Evolutionary conservation across 306 rosid species (phyloP).

Genomic region (Rosa persica): DNA sequence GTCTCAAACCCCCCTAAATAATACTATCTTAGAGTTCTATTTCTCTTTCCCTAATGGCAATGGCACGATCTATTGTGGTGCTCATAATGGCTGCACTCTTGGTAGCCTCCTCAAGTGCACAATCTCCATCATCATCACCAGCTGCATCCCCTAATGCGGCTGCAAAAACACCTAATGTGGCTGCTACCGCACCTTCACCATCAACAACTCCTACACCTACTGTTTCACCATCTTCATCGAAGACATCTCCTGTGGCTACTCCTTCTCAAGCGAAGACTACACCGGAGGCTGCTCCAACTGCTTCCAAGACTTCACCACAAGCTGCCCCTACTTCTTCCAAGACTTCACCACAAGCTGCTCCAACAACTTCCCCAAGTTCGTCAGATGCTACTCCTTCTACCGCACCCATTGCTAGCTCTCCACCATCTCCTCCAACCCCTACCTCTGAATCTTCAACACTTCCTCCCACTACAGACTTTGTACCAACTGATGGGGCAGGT

Average conservation of each 20-base stretch:
- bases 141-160: slow-evolving; percentile 8
- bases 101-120: slow-evolving; percentile 18
- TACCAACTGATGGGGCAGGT: too few species aligned
- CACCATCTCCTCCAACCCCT: slow-evolving; percentile 23
- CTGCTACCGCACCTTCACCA: neutral
- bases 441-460: neutral
- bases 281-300: slow-evolving; percentile 20
- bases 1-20: neutral
- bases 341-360: slow-evolving; percentile 11
- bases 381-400: too few species aligned
- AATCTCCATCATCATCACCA: slow-evolving; percentile 15
- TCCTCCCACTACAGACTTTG: neutral
- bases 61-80: slow-evolving; percentile 4
- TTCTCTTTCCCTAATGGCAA: neutral
- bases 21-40: neutral
- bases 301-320: slow-evolving; percentile 18
- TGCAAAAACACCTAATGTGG: neutral
- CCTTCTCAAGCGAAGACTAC: slow-evolving; percentile 8
- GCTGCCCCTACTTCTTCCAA: neutral
- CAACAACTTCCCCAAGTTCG: neutral
- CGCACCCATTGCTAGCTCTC: neutral
- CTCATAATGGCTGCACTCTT: slow-evolving; percentile 15
- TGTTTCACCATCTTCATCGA: too few species aligned
- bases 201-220: neutral
- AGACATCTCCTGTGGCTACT: too few species aligned